phyloP scores from a whole-genome alignment of 441 rosid genomes.

The Corymbia citriodora region DNA sequence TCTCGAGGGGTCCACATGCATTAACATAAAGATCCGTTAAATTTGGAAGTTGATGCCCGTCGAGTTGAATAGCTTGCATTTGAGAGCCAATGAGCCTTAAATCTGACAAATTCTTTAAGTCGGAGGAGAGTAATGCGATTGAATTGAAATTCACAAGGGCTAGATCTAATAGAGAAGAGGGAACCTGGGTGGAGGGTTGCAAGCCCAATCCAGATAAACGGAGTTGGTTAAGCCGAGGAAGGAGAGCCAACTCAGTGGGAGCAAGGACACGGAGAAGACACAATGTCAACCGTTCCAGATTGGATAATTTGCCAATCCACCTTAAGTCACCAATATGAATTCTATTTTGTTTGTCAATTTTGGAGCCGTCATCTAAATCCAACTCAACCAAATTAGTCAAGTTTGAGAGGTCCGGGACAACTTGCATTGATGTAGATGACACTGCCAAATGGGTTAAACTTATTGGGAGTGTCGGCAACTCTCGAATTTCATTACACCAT shows the following conservation, averaged over 20 bases:
- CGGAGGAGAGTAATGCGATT: too few relatives aligned
- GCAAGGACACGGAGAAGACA: not conserved
- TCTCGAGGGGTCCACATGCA: accelerated
- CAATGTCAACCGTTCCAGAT: accelerated
- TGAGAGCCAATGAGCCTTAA: accelerated
- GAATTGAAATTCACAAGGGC: too few relatives aligned
- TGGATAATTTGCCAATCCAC: not conserved
- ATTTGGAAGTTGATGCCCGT: too few relatives aligned
- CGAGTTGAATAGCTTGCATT: too few relatives aligned
- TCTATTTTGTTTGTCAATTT: accelerated
- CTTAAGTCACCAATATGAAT: accelerated
- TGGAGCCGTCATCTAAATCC: accelerated
- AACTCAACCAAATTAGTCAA: too few relatives aligned
- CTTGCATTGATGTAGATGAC: too few relatives aligned
- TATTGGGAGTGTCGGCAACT: too few relatives aligned
- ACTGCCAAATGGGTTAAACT: too few relatives aligned
- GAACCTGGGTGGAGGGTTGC: not conserved
- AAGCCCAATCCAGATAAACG: not conserved
- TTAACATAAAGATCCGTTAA: accelerated
- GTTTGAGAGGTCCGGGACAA: too few relatives aligned
- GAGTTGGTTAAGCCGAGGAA: accelerated
- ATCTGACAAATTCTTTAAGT: too few relatives aligned
- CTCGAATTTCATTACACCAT: accelerated
- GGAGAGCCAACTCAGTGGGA: not conserved
- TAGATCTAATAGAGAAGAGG: too few relatives aligned